Evolutionary conservation across 371 early-diverging fungal species (phyloP).

Genomic region (Chytridiales sp.): DNA sequence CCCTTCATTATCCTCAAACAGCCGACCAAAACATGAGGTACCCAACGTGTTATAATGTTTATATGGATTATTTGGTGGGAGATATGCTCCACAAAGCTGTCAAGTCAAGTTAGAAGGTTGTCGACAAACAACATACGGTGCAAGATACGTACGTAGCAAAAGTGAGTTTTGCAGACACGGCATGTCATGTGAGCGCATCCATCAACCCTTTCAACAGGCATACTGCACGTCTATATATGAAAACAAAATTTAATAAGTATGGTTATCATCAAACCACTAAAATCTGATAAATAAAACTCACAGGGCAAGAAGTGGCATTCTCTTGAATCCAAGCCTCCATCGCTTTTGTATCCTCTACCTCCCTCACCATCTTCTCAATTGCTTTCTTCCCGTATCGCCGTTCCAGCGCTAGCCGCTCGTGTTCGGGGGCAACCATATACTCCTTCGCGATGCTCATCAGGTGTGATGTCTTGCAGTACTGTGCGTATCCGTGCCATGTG

Average conservation of each 20-base stretch:
- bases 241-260: not conserved
- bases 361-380: constrained; percentile 28
- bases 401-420: constrained; percentile 22
- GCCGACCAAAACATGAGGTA: constrained; percentile 29
- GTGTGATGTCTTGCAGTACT: constrained; percentile 34
- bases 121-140: not conserved
- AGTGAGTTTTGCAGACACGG: constrained; percentile 38
- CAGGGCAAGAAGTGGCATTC: constrained; percentile 33
- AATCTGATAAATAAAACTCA: not conserved
- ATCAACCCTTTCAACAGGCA: constrained; percentile 23
- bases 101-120: not conserved
- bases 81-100: constrained; percentile 31
- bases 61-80: constrained; percentile 33
- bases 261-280: too few relatives aligned
- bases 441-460: constrained; percentile 16
- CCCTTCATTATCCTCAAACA: constrained; percentile 33
- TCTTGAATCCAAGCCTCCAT: constrained; percentile 22
- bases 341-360: constrained; percentile 24
- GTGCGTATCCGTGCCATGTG: constrained; percentile 47
- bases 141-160: constrained; percentile 39
- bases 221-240: constrained; percentile 5
- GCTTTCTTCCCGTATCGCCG: constrained; percentile 36
- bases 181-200: constrained; percentile 48
- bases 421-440: constrained; percentile 24
- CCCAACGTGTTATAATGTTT: constrained; percentile 29